Base-by-base conservation (phyloP, 805 yeast species). In the Sugiyamaella smithiae region DNA sequence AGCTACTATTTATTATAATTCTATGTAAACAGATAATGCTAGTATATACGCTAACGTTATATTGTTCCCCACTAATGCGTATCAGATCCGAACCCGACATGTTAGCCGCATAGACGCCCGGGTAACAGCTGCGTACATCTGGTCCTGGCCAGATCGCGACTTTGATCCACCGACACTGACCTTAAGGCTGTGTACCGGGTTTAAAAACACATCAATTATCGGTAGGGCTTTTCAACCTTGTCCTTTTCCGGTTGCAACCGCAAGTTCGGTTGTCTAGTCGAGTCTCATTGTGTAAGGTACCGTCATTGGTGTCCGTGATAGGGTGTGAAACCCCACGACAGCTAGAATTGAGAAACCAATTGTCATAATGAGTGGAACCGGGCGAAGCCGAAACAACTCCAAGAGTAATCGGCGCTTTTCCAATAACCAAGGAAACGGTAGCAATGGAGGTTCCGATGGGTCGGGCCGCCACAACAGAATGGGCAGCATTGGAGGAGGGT, bases 121-220 rank as follows among this genome's bases (percentile, higher is more conserved):
- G 38, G 38, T 35, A 35, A 35, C 22, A 12, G 22, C 11, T 35
- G 38, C 38, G 38, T 35, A 35, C 38, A 35, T 35, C 22, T 35
- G 38, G 20, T 35, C 38, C 38, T 35, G 38, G 38, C 38, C 5
- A 19, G 38, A 5, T 35, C 38, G 38, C 38, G 38, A 35, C 38
- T 35, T 29, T 35, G 38, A 35, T 35, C 38, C 4, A 35, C 22
- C 38, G 38, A 16, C 38, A 35, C 22, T 16, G 38, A 35, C 38
- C 12, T 29, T 4, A 29, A 29, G 33, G 33, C 33, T 29, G 33
- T 29, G 33, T 29, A 29, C 14, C 14, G 20, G 38, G 38, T 3
- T 14, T 16, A 20, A 16, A 35, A n/a, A 35, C 16, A n/a, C 20
- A 35, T 5, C 22, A 14, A 16, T 35, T 16, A 14, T 20, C 22